These are phyloP conservation scores for Stemphylium lycopersici DNA, from an alignment of 2,329 filamentous ascomycete genomes.

Conservation along the genomic window DNA sequence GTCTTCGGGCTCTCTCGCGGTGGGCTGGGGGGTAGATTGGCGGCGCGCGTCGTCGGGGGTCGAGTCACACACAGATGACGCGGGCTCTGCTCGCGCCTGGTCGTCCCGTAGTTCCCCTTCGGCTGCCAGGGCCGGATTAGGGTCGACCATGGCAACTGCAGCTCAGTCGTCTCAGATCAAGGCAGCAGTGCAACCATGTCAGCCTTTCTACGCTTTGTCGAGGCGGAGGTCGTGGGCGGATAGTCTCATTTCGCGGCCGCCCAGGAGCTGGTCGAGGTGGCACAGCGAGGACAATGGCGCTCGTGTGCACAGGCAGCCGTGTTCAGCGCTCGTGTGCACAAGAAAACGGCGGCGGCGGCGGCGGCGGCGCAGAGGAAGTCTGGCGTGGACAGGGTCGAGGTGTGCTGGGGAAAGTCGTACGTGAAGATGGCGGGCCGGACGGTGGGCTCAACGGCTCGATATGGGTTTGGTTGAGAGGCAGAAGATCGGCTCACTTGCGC, in stretches of 20 bases:
- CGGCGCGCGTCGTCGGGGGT: conserved; percentile 17
- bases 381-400: neutral
- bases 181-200: conserved; percentile 42
- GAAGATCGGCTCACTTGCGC: conserved; percentile 22
- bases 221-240: conserved; percentile 18
- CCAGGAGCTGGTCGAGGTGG: conserved; percentile 4
- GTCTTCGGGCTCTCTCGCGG: neutral
- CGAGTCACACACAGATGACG: conserved; percentile 37
- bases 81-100: conserved; percentile 26
- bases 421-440: conserved; percentile 2
- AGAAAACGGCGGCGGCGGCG: neutral
- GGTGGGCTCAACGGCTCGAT: conserved; percentile 20
- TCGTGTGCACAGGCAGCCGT: conserved; percentile 2
- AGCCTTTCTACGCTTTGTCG: conserved; percentile 21
- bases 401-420: neutral
- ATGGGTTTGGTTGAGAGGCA: conserved; percentile 25
- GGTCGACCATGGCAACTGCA: conserved; percentile 39
- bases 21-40: neutral
- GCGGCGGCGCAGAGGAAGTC: neutral
- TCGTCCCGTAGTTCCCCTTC: conserved; percentile 21
- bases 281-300: conserved; percentile 5
- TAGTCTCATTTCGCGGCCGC: conserved; percentile 39
- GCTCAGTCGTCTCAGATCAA: conserved; percentile 37
- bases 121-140: conserved; percentile 33
- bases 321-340: conserved; percentile 2